These are phyloP conservation scores for Colletotrichum camelliae DNA, from an alignment of 2,329 filamentous ascomycete genomes.

Conservation along the genomic window DNA sequence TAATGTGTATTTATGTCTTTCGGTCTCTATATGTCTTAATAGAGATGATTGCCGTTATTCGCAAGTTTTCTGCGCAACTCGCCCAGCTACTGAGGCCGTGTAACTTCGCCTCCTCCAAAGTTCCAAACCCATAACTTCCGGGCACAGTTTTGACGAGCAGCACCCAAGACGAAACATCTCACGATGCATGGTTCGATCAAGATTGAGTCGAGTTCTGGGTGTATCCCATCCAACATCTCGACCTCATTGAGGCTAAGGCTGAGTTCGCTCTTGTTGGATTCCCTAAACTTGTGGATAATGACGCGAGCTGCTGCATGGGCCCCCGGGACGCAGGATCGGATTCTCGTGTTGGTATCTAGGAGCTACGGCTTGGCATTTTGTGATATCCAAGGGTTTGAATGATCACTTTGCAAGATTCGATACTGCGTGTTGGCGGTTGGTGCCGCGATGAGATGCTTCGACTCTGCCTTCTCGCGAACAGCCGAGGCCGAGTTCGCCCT, in stretches of 20 bases:
- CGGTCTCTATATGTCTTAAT: background rate
- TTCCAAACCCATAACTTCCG: background rate
- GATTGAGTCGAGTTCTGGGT: background rate
- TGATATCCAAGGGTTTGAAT: background rate
- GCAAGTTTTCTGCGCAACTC: background rate
- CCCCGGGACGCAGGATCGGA: background rate
- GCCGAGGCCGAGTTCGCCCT: background rate
- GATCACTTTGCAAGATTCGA: fast-evolving
- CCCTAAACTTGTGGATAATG: background rate
- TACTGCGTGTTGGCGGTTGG: background rate
- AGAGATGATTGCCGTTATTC: background rate
- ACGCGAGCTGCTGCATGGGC: background rate
- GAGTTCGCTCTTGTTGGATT: background rate
- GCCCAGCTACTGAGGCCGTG: background rate
- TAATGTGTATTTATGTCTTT: background rate
- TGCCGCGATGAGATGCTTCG: background rate
- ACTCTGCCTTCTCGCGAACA: background rate
- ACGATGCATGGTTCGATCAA: background rate
- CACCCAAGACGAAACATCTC: background rate
- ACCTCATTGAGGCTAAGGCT: background rate
- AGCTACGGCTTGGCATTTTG: background rate
- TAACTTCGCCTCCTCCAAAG: background rate
- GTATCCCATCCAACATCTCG: background rate
- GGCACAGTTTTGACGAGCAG: background rate
- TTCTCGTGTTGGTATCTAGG: background rate